Conservation (phyloP, 2,329 filamentous ascomycete genomes). For the Reticulascus tulasneorum region DNA sequence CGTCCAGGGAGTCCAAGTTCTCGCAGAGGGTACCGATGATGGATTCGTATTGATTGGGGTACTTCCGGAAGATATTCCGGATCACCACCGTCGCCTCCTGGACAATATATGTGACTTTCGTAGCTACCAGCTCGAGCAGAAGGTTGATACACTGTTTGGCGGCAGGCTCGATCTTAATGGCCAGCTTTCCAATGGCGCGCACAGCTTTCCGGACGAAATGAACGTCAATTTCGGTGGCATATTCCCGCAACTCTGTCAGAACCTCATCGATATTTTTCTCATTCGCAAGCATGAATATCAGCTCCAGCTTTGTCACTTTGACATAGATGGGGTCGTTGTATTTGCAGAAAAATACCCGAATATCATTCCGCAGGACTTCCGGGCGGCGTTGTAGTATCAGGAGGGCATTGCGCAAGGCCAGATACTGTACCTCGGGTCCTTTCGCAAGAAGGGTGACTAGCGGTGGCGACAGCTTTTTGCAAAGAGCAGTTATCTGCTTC, state of each 20-base stretch:
- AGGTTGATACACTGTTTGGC: constrained; percentile 89
- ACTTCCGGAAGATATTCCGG: constrained; percentile 98
- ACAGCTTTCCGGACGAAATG: constrained; percentile 98
- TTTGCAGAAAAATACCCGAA: constrained; percentile 99
- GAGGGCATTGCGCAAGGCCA: constrained; percentile 88
- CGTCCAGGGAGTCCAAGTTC: constrained; percentile 92
- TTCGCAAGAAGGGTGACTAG: constrained; percentile 93
- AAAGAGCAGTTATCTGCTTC: constrained; percentile 81
- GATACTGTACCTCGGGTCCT: constrained; percentile 96
- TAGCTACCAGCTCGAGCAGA: constrained; percentile 86
- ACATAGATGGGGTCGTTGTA: constrained; percentile 99
- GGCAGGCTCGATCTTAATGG: constrained; percentile 97
- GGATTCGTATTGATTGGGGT: constrained; percentile 96
- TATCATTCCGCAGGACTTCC: constrained; percentile 92
- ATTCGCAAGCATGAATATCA: constrained; percentile 97
- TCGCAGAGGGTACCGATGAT: constrained; percentile 96
- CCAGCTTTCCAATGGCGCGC: constrained; percentile 92
- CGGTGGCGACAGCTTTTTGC: constrained; percentile 89
- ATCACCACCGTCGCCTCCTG: constrained; percentile 99
- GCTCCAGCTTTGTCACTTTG: constrained; percentile 96
- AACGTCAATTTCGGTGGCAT: constrained; percentile 97
- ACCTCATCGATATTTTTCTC: constrained; percentile 96
- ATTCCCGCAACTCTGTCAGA: constrained; percentile 88
- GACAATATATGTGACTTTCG: constrained; percentile 98
- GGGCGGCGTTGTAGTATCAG: constrained; percentile 89